Percentiles rank a stretch among this genome's conserved stretches.
Conservation (phyloP, 2,329 filamentous ascomycete genomes). For the Cladosporium oxysporum region DNA sequence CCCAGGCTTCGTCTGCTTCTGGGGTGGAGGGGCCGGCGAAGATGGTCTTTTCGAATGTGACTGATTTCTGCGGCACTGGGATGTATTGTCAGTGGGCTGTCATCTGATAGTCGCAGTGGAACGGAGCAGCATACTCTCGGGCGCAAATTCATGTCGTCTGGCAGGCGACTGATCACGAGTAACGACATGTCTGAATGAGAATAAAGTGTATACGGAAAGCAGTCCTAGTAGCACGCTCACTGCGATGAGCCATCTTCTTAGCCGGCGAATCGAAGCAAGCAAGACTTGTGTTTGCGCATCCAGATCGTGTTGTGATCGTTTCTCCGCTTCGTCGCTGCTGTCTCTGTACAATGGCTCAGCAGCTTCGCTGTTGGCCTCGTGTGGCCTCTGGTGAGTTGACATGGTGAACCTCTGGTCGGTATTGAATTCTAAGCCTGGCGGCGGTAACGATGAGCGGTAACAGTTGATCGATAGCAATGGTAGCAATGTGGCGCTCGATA, state of each 20-base stretch:
- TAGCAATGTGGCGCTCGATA: background rate
- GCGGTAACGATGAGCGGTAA: background rate
- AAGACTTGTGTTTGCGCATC: background rate
- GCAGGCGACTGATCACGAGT: background rate
- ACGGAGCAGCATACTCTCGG: background rate
- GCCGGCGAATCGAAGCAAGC: conserved; percentile 7
- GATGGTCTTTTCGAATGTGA: conserved; percentile 31
- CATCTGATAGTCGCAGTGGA: background rate
- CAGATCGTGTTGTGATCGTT: background rate
- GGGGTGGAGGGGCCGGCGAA: conserved; percentile 29
- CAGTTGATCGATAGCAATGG: background rate
- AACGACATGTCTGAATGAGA: conserved; percentile 11
- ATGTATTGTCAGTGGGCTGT: background rate
- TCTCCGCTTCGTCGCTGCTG: conserved; percentile 13
- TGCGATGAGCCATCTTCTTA: conserved; percentile 15
- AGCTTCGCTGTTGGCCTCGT: background rate
- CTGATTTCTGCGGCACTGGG: conserved; percentile 25
- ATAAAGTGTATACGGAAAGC: background rate
- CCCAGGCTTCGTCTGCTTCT: conserved; percentile 35
- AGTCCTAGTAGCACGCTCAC: conserved; percentile 11
- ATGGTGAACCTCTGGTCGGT: background rate
- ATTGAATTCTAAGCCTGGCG: background rate
- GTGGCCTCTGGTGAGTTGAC: background rate
- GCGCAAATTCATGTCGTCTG: conserved; percentile 1
- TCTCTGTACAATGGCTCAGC: conserved; percentile 16